Evolutionary conservation across 1,284 basidiomycete genomes (phyloP).

Genomic region (Laetiporus sulphureus): DNA sequence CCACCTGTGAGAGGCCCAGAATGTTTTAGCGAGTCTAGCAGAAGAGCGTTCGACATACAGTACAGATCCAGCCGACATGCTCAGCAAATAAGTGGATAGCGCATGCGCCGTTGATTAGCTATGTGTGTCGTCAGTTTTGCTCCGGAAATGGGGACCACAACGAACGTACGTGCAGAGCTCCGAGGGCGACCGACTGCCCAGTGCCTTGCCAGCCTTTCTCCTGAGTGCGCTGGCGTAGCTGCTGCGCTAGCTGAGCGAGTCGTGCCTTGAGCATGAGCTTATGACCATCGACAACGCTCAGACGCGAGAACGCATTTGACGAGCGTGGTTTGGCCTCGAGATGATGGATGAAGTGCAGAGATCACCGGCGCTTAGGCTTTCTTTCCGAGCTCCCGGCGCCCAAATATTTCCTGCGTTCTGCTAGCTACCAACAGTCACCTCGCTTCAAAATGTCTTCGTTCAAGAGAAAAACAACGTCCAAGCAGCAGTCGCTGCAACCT

Average conservation of each 20-base stretch:
- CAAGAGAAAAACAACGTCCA: conserved; percentile 57
- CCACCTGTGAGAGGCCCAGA: conserved; percentile 23
- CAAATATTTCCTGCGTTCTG: too few species aligned
- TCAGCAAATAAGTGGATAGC: conserved; percentile 52
- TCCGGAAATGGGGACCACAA: neutral
- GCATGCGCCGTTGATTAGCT: conserved; percentile 48
- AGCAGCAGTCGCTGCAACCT: conserved; percentile 32
- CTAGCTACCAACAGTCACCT: neutral
- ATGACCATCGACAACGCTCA: conserved; percentile 1
- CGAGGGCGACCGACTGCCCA: conserved; percentile 3
- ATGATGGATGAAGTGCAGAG: too few species aligned
- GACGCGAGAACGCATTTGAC: too few species aligned
- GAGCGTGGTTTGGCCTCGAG: too few species aligned
- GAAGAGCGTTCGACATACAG: conserved; percentile 30
- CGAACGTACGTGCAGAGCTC: conserved; percentile 5
- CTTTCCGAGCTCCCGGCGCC: too few species aligned
- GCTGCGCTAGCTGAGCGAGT: neutral
- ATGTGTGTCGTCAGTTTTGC: neutral
- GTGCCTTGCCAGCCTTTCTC: neutral
- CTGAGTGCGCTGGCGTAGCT: neutral
- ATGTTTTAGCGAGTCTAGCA: neutral
- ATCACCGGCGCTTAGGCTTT: too few species aligned
- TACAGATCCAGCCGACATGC: conserved; percentile 49
- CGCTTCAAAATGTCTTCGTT: conserved; percentile 68
- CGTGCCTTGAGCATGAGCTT: conserved; percentile 3